Conservation (phyloP, 331 rosid genomes). For the Malus hybrid region DNA sequence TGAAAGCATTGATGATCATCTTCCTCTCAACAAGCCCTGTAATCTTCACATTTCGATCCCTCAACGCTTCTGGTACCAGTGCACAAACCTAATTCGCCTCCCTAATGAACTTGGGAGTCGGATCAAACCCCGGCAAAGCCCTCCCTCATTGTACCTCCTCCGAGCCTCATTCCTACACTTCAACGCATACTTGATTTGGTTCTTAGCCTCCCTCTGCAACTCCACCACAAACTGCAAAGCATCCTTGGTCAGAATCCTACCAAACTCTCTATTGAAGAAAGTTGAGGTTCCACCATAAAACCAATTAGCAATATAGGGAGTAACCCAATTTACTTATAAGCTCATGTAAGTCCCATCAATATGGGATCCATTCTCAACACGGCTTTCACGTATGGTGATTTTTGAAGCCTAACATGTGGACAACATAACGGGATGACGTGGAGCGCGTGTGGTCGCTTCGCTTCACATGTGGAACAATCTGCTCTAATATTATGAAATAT, state of each 20-base stretch:
- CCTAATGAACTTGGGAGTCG: conserved; percentile 51
- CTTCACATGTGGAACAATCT: too few species aligned
- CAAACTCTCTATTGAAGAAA: conserved; percentile 25
- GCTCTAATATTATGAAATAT: too few species aligned
- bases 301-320: too few species aligned
- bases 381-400: too few species aligned
- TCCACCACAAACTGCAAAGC: conserved; percentile 64
- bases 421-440: too few species aligned
- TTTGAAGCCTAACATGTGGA: too few species aligned
- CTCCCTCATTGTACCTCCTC: conserved; percentile 56
- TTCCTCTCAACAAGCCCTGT: conserved; percentile 86
- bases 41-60: conserved; percentile 84
- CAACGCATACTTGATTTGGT: conserved; percentile 56
- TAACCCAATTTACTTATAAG: too few species aligned
- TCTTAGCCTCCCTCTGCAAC: conserved; percentile 68
- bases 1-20: conserved; percentile 92
- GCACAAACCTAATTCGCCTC: conserved; percentile 68
- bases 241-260: conserved; percentile 53
- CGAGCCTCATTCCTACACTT: conserved; percentile 72
- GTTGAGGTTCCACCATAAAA: too few species aligned
- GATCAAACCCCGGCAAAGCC: conserved; percentile 61
- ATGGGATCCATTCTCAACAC: too few species aligned
- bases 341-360: too few species aligned
- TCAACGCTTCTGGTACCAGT: conserved; percentile 46
- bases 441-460: too few species aligned